Evolutionary conservation across 441 rosid species (phyloP).

Genomic region (Pelargonium fulgidum): DNA sequence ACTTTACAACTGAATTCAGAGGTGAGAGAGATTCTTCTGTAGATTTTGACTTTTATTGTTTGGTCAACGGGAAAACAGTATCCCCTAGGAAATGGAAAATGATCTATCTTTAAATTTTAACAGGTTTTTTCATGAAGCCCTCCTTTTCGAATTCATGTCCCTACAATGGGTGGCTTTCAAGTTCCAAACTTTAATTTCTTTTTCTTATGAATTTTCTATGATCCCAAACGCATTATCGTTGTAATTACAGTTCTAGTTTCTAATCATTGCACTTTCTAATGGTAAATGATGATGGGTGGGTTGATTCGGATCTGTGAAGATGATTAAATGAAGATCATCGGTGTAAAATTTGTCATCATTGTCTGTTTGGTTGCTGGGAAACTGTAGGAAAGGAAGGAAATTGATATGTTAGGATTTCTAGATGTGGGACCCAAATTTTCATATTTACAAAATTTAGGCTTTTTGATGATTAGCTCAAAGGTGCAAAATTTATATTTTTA

Average conservation of each 20-base stretch:
- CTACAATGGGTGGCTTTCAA: not conserved
- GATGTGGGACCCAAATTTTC: not conserved
- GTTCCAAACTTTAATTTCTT: not conserved
- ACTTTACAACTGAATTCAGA: not conserved
- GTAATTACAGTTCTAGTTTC: not conserved
- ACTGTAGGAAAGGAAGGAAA: not conserved
- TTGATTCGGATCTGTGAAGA: not conserved
- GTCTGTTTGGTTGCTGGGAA: not conserved
- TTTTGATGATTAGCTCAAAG: not conserved
- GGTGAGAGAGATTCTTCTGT: not conserved
- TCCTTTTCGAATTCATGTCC: not conserved
- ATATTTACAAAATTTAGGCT: not conserved
- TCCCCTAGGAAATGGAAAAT: not conserved
- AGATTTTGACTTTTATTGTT: not conserved
- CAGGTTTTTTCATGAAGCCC: not conserved
- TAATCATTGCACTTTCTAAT: not conserved
- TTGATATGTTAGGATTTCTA: not conserved
- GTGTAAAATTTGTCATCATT: not conserved
- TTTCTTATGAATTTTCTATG: not conserved
- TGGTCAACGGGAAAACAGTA: not conserved
- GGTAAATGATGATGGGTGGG: not conserved
- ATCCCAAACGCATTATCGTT: not conserved
- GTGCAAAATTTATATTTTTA: not conserved
- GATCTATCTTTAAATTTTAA: not conserved
- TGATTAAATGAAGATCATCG: not conserved